phyloP scores from a whole-genome alignment of 441 rosid species.

The Omphalea diandra region DNA sequence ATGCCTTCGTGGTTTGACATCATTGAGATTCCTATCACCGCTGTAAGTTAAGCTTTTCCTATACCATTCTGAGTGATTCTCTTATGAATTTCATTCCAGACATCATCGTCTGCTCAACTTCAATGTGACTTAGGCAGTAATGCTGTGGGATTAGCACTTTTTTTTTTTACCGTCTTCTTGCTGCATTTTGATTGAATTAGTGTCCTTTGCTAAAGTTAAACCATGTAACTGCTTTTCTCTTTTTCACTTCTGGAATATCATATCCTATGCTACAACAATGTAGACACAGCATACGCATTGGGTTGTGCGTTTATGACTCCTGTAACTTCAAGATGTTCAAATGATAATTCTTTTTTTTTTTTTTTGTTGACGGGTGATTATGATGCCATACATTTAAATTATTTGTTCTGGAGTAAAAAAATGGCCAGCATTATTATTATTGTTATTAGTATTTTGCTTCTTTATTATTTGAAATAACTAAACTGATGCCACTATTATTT shows the following conservation, averaged over 20 bases:
- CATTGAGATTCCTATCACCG: constrained; percentile 80
- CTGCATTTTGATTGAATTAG: constrained; percentile 2
- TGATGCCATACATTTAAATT: not conserved
- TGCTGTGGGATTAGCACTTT: not conserved
- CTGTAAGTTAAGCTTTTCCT: constrained; percentile 45
- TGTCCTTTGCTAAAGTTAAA: not conserved
- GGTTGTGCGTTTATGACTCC: not conserved
- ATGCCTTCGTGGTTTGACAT: constrained; percentile 97
- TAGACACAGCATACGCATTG: not conserved
- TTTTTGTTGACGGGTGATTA: no score
- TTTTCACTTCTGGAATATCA: not conserved
- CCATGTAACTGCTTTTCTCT: not conserved
- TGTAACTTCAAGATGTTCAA: not conserved
- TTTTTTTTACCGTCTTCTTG: not conserved
- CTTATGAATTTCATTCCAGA: not conserved
- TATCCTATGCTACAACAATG: not conserved
- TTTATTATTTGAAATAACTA: not conserved
- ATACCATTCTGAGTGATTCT: not conserved
- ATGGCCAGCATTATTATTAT: not conserved
- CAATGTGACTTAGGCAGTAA: not conserved
- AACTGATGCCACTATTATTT: not conserved
- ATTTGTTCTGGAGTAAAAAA: not conserved
- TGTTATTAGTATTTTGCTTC: not conserved
- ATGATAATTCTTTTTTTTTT: not conserved
- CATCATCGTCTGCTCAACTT: not conserved